These are phyloP conservation scores for Cystobasidium pallidum DNA, from an alignment of 1,284 basidiomycete species.

Conservation along the genomic window DNA sequence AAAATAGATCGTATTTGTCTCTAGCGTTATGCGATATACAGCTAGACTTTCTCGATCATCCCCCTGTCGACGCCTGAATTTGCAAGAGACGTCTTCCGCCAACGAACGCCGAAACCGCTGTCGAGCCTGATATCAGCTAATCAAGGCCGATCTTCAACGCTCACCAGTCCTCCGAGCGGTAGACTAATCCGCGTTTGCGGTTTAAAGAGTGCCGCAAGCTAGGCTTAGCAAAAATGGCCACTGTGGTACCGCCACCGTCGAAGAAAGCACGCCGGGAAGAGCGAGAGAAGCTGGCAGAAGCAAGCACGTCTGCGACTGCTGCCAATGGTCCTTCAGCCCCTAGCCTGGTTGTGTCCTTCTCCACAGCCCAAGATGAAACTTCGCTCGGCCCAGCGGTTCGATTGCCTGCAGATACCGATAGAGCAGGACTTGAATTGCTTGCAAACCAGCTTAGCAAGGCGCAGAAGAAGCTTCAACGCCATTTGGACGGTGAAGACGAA, in stretches of 20 bases:
- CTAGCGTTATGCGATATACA: too few relatives aligned
- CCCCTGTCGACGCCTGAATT: not conserved
- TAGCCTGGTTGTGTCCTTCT: slow-evolving; percentile 87
- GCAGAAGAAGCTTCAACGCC: slow-evolving; percentile 34
- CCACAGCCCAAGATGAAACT: slow-evolving; percentile 78
- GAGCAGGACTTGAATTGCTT: slow-evolving; percentile 79
- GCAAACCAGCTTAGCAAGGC: slow-evolving; percentile 70
- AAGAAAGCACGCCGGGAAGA: slow-evolving; percentile 35
- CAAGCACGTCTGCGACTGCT: slow-evolving; percentile 19
- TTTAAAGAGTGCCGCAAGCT: too few relatives aligned
- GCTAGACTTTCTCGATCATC: slow-evolving; percentile 19
- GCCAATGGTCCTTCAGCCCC: slow-evolving; percentile 37
- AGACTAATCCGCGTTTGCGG: too few relatives aligned
- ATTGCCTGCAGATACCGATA: slow-evolving; percentile 80
- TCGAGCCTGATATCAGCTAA: too few relatives aligned
- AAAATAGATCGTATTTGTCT: too few relatives aligned
- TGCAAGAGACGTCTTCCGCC: slow-evolving; percentile 1
- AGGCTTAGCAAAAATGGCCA: slow-evolving; percentile 39
- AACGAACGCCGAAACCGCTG: not conserved
- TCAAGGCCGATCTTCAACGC: too few relatives aligned
- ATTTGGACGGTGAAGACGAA: slow-evolving; percentile 12
- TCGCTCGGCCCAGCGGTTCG: slow-evolving; percentile 82
- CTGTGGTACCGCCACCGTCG: slow-evolving; percentile 36
- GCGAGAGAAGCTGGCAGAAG: slow-evolving; percentile 15
- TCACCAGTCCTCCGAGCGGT: too few relatives aligned